These are phyloP conservation scores for Rubia yunnanensis DNA, from an alignment of 257 asterid species.

Conservation along the genomic window DNA sequence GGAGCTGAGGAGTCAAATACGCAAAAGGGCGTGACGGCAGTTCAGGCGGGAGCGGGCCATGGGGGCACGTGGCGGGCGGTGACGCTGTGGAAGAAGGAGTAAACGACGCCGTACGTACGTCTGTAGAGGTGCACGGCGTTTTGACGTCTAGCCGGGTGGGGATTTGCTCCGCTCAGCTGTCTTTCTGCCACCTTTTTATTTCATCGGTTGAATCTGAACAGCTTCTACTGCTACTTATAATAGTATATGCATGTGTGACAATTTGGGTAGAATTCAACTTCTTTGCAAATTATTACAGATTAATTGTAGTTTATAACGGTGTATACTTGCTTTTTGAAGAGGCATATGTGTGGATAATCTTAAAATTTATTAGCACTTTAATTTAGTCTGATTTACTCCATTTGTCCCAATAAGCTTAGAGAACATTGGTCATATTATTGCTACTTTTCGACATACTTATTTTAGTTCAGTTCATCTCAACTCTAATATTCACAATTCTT, in stretches of 20 bases:
- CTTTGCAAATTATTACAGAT: no score
- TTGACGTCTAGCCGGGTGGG: background rate
- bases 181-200: background rate
- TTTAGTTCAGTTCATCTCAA: no score
- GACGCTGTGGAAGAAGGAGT: background rate
- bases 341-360: no score
- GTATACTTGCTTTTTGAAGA: no score
- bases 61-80: background rate
- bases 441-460: no score
- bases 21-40: background rate
- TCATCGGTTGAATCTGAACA: background rate
- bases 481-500: no score
- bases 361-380: no score
- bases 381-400: no score
- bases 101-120: background rate
- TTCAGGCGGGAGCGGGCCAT: background rate
- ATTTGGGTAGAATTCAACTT: background rate
- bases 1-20: background rate
- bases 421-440: no score
- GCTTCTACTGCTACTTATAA: no score
- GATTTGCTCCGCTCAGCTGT: background rate
- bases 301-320: no score
- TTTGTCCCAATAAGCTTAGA: no score
- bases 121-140: background rate
- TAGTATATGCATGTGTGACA: background rate